These are phyloP conservation scores for Fusarium chlamydosporum DNA, from an alignment of 2,329 filamentous ascomycete genomes.

Conservation along the genomic window DNA sequence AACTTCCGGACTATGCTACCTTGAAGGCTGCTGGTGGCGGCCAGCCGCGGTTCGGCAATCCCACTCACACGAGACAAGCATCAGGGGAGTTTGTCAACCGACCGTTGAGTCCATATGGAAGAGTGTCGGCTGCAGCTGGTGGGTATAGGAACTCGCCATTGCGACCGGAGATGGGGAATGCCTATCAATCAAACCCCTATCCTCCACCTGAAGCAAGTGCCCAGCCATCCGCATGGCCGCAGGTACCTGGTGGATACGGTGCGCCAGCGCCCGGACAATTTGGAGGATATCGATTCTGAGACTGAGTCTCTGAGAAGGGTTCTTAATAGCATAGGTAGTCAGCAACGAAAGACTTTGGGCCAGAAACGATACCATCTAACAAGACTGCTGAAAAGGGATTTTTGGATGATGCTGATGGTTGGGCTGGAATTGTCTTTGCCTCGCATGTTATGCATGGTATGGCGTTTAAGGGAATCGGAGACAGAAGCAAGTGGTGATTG, in stretches of 20 bases:
- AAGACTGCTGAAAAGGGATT: slow-evolving; percentile 31
- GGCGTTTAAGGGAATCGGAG: slow-evolving; percentile 48
- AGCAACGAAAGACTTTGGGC: neutral
- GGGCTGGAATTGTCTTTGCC: slow-evolving; percentile 43
- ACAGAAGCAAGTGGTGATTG: slow-evolving; percentile 38
- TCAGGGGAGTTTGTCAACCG: slow-evolving; percentile 62
- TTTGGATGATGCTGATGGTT: slow-evolving; percentile 40
- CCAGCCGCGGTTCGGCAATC: slow-evolving; percentile 54
- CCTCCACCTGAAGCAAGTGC: slow-evolving; percentile 50
- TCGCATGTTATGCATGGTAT: slow-evolving; percentile 50
- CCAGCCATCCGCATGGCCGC: slow-evolving; percentile 50
- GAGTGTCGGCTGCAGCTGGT: slow-evolving; percentile 57
- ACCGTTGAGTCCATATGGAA: slow-evolving; percentile 65
- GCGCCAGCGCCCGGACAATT: slow-evolving; percentile 55
- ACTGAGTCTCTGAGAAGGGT: neutral
- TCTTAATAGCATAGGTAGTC: slow-evolving; percentile 2
- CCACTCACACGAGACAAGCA: slow-evolving; percentile 58
- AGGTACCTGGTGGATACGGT: slow-evolving; percentile 51
- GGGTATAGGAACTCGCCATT: slow-evolving; percentile 68
- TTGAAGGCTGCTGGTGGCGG: slow-evolving; percentile 65
- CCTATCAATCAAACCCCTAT: slow-evolving; percentile 52
- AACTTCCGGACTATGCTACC: slow-evolving; percentile 72
- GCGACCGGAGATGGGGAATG: slow-evolving; percentile 60
- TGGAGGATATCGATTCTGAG: slow-evolving; percentile 56
- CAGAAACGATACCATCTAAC: slow-evolving; percentile 28